Evolutionary conservation across 805 yeast species (phyloP).

Genomic region (Lachancea waltii): DNA sequence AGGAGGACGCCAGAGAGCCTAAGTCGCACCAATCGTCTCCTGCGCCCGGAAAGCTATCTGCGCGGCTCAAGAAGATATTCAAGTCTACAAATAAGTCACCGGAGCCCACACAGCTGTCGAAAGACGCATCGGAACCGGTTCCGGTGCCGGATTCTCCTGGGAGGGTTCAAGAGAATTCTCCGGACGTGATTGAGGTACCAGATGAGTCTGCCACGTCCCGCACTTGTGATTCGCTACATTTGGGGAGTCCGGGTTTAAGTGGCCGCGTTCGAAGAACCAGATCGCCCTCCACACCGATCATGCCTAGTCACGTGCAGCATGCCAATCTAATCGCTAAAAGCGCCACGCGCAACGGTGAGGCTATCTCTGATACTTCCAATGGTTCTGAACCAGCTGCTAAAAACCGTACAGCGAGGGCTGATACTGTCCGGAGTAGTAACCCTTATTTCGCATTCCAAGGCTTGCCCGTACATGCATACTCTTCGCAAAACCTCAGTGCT

Average conservation of each 20-base stretch:
- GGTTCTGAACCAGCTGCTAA: not conserved
- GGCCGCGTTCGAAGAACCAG: slow-evolving; percentile 11
- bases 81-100: not conserved
- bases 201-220: not conserved
- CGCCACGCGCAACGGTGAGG: slow-evolving; percentile 1
- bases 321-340: not conserved
- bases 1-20: not conserved
- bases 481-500: slow-evolving; percentile 15
- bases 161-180: not conserved
- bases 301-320: slow-evolving; percentile 13
- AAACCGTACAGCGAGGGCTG: slow-evolving; percentile 5
- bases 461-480: slow-evolving; percentile 44
- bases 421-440: slow-evolving; percentile 24
- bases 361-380: not conserved
- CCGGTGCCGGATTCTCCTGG: not conserved
- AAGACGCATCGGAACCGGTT: not conserved
- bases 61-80: slow-evolving; percentile 3
- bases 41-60: slow-evolving; percentile 1
- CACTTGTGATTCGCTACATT: not conserved
- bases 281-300: slow-evolving; percentile 23
- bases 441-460: slow-evolving; percentile 56
- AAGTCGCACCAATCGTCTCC: not conserved
- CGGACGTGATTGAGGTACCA: not conserved
- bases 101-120: slow-evolving; percentile 2
- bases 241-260: not conserved